phyloP scores from a whole-genome alignment of 1,284 basidiomycete species.

The Rhodotorula sp. region DNA sequence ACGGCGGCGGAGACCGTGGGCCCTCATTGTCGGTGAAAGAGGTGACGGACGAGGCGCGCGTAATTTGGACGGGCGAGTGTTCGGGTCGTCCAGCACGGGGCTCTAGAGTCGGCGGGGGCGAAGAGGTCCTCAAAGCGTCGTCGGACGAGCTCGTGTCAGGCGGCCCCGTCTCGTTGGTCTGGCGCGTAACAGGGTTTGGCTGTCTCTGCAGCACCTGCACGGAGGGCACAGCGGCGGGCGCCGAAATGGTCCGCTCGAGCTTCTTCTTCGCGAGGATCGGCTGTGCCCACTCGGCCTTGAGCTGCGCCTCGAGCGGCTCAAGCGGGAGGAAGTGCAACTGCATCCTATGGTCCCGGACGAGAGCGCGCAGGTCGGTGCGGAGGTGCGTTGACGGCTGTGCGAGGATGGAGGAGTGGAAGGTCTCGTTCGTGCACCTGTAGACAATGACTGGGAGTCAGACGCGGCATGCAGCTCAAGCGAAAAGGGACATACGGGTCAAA shows the following conservation, averaged over 20 bases:
- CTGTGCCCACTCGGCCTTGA: constrained; percentile 2
- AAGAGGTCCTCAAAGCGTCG: too few relatives aligned
- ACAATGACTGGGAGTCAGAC: background rate
- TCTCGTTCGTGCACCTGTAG: constrained; percentile 13
- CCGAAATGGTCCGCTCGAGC: background rate
- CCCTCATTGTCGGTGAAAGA: constrained; percentile 15
- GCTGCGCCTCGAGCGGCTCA: background rate
- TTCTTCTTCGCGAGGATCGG: background rate
- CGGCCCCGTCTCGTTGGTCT: too few relatives aligned
- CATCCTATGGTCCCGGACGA: too few relatives aligned
- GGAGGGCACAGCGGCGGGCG: too few relatives aligned
- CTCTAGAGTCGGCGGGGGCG: too few relatives aligned
- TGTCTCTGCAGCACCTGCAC: background rate
- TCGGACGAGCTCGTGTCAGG: too few relatives aligned
- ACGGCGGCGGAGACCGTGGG: background rate
- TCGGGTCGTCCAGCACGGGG: too few relatives aligned
- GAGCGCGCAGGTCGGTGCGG: constrained; percentile 3
- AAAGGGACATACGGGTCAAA: constrained; percentile 5
- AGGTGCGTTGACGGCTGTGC: constrained; percentile 7
- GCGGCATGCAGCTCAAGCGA: too few relatives aligned
- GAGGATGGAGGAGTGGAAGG: constrained; percentile 11
- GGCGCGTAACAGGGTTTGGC: too few relatives aligned
- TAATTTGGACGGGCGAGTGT: too few relatives aligned
- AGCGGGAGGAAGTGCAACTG: constrained; percentile 1
- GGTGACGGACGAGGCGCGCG: constrained; percentile 1